These are phyloP conservation scores for Ampelocalamus luodianensis DNA, from an alignment of 176 grass and related monocot genomes.

Conservation along the genomic window DNA sequence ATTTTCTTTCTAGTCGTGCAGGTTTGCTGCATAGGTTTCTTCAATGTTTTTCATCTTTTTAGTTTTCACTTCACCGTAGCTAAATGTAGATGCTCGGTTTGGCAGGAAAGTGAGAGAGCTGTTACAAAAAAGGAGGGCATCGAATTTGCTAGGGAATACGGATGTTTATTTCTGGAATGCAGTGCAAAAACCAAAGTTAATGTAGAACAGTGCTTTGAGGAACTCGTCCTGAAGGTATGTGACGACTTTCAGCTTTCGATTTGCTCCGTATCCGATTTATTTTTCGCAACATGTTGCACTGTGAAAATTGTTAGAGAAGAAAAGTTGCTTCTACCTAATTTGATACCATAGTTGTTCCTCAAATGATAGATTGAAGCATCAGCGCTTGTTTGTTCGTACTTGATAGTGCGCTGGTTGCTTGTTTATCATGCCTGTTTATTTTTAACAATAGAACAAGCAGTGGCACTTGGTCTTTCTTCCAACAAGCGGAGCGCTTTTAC, in stretches of 20 bases:
- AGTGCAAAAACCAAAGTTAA: conserved; percentile 95
- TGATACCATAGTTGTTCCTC: not conserved
- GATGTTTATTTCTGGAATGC: conserved; percentile 95
- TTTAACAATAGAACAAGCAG: not conserved
- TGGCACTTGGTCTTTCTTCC: not conserved
- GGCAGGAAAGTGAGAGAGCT: conserved; percentile 90
- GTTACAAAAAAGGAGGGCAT: conserved; percentile 97
- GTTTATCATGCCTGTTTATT: conserved; percentile 1
- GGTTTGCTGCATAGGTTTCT: not conserved
- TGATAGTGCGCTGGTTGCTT: not conserved
- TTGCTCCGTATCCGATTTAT: not conserved
- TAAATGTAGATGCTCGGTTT: conserved; percentile 26
- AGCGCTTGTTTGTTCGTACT: not conserved
- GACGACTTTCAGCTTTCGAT: not conserved
- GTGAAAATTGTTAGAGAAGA: not conserved
- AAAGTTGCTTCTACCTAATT: not conserved
- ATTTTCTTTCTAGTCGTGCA: not conserved
- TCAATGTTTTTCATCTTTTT: not conserved
- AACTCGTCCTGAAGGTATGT: conserved; percentile 88
- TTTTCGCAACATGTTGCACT: not conserved
- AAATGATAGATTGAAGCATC: not conserved
- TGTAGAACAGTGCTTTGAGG: conserved; percentile 94
- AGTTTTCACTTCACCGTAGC: not conserved
- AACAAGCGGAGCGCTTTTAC: not conserved
- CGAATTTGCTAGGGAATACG: conserved; percentile 90